phyloP scores from a whole-genome alignment of 225 moss, liverwort and hornwort species.

The Polytrichum commune region DNA sequence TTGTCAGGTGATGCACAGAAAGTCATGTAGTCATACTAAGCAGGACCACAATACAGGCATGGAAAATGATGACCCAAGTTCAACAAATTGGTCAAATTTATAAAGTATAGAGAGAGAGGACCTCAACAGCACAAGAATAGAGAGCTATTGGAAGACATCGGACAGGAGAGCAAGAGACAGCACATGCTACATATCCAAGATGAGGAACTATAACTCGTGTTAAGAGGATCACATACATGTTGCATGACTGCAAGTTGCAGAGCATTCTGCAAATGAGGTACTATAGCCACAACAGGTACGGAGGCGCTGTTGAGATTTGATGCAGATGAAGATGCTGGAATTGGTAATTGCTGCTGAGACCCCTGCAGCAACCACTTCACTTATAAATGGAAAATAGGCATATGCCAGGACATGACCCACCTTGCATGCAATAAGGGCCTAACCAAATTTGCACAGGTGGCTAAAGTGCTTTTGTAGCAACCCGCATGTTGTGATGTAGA shows the following conservation, averaged over 20 bases:
- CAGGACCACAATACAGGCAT: too few relatives aligned
- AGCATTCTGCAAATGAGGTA: slow-evolving; percentile 51
- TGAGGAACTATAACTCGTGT: background rate
- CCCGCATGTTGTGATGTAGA: too few relatives aligned
- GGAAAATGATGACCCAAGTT: background rate
- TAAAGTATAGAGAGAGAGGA: too few relatives aligned
- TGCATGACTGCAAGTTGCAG: slow-evolving; percentile 47
- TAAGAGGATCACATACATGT: slow-evolving; percentile 27
- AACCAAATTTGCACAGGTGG: background rate
- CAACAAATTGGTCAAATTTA: background rate
- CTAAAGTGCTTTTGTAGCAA: background rate
- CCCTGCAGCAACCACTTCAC: slow-evolving; percentile 18
- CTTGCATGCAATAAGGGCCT: background rate
- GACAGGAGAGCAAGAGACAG: background rate
- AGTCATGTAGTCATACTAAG: slow-evolving; percentile 1
- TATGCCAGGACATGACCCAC: background rate
- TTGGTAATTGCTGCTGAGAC: slow-evolving; percentile 35
- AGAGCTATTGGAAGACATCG: too few relatives aligned
- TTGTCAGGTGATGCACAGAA: background rate
- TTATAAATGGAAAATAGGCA: background rate
- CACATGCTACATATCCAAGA: background rate
- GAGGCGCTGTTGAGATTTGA: slow-evolving; percentile 25
- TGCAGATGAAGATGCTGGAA: slow-evolving; percentile 13
- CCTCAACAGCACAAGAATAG: too few relatives aligned
- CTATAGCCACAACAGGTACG: slow-evolving; percentile 37